Conservation (phyloP, 2,329 filamentous ascomycete genomes). For the Teratosphaeriaceae sp. region DNA sequence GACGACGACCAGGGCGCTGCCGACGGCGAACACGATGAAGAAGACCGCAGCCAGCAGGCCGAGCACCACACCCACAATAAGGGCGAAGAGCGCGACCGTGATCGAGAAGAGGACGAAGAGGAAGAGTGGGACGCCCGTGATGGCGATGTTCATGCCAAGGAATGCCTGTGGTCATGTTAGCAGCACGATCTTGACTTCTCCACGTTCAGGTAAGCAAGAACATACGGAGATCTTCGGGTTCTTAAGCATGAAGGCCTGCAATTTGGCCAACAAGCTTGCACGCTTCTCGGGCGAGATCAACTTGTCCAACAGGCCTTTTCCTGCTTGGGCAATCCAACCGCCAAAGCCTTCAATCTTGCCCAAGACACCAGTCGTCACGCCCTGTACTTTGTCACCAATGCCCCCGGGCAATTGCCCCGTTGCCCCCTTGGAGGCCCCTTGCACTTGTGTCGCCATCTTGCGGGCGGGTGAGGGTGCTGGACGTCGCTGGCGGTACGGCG, state of each 20-base stretch:
- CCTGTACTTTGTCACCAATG: slow-evolving; percentile 20
- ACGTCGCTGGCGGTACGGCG: slow-evolving; percentile 3
- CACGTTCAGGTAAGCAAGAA: too few relatives aligned
- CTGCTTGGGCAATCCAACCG: slow-evolving; percentile 21
- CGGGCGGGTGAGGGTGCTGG: neutral
- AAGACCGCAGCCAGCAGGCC: slow-evolving; percentile 45
- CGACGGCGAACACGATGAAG: slow-evolving; percentile 62
- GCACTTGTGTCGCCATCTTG: slow-evolving; percentile 21
- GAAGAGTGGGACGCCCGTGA: slow-evolving; percentile 60
- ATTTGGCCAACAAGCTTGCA: slow-evolving; percentile 47
- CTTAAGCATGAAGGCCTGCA: slow-evolving; percentile 51
- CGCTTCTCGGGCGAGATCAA: slow-evolving; percentile 54
- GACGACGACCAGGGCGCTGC: slow-evolving; percentile 60
- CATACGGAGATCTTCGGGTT: slow-evolving; percentile 66
- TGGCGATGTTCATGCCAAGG: slow-evolving; percentile 55
- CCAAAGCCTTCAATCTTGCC: slow-evolving; percentile 24
- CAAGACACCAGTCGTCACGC: slow-evolving; percentile 21
- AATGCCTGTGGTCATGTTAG: slow-evolving; percentile 51
- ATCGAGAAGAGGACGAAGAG: slow-evolving; percentile 62
- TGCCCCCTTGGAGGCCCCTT: slow-evolving; percentile 9
- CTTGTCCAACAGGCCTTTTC: slow-evolving; percentile 11
- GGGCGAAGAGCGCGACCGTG: slow-evolving; percentile 55
- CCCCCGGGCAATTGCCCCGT: slow-evolving; percentile 5
- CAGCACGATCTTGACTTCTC: too few relatives aligned
- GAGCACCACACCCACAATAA: slow-evolving; percentile 53